A percentile compares a stretch with the other conserved stretches of the same genome.
Conservation (phyloP, 495 filamentous ascomycete genomes). For the Hypoxylon cercidicola region DNA sequence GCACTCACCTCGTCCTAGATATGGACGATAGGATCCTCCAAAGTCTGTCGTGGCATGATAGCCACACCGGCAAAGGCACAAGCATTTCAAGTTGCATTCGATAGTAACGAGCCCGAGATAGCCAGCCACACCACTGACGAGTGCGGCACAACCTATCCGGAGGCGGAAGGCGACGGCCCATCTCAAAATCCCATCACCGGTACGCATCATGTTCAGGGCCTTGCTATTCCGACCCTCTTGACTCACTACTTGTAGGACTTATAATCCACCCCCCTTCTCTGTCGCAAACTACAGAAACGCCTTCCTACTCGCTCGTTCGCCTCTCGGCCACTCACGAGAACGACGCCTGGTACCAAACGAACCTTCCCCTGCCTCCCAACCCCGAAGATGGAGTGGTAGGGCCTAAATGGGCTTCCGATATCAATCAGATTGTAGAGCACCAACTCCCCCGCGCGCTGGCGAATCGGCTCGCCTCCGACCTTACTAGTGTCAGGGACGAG, state of each 20-base stretch:
- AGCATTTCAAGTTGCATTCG: slow-evolving; percentile 52
- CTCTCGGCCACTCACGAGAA: slow-evolving; percentile 58
- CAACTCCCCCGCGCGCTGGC: slow-evolving; percentile 44
- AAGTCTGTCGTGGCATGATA: slow-evolving; percentile 54
- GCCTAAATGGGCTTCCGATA: slow-evolving; percentile 56
- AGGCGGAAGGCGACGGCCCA: slow-evolving; percentile 15
- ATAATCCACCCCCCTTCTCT: slow-evolving; percentile 55
- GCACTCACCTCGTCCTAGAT: slow-evolving; percentile 46
- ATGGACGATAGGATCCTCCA: slow-evolving; percentile 44
- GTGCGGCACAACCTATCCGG: slow-evolving; percentile 53
- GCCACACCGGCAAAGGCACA: slow-evolving; percentile 50
- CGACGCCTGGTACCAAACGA: slow-evolving; percentile 57
- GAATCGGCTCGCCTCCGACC: slow-evolving; percentile 12
- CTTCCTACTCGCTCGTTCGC: slow-evolving; percentile 57
- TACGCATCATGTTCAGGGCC: slow-evolving; percentile 18
- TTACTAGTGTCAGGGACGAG: slow-evolving; percentile 11
- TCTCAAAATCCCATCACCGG: slow-evolving; percentile 56
- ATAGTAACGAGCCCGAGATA: slow-evolving; percentile 11
- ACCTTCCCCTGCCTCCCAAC: slow-evolving; percentile 42
- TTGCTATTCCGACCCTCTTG: neutral
- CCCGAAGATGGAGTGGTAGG: slow-evolving; percentile 26
- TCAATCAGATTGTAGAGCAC: slow-evolving; percentile 52
- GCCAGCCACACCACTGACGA: slow-evolving; percentile 45
- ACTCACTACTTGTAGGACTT: slow-evolving; percentile 47
- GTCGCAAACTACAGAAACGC: slow-evolving; percentile 37